These are phyloP conservation scores for Pluteus cervinus DNA, from an alignment of 768 basidiomycete genomes.

Conservation along the genomic window DNA sequence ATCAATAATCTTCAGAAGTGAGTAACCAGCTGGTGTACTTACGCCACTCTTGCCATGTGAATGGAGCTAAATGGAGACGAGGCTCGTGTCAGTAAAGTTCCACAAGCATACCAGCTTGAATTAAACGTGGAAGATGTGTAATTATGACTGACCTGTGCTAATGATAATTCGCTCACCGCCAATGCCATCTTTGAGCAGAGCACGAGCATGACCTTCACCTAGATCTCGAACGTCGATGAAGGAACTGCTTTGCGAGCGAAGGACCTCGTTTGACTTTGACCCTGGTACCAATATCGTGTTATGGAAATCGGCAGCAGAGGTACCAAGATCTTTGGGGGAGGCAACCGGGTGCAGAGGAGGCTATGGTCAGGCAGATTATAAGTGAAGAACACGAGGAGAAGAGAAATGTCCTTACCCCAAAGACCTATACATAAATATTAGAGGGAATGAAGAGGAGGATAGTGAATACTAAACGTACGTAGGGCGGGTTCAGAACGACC, in stretches of 20 bases:
- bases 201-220: conserved; percentile 48
- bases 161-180: conserved; percentile 54
- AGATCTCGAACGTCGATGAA: conserved; percentile 54
- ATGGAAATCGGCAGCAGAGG: conserved; percentile 27
- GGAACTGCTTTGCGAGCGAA: conserved; percentile 15
- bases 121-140: background rate
- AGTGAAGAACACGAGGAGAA: too few relatives aligned
- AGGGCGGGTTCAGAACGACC: conserved; percentile 2
- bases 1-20: background rate
- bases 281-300: conserved; percentile 16
- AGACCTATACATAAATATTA: too few relatives aligned
- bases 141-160: conserved; percentile 21
- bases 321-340: too few relatives aligned
- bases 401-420: too few relatives aligned
- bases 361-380: too few relatives aligned
- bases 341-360: too few relatives aligned
- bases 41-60: conserved; percentile 31
- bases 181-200: conserved; percentile 45
- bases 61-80: conserved; percentile 12
- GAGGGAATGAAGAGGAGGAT: too few relatives aligned
- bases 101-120: background rate
- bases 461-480: background rate
- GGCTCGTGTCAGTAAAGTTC: too few relatives aligned
- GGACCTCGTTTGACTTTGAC: conserved; percentile 13
- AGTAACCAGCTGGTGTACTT: conserved; percentile 7